These are phyloP conservation scores for Gillenia trifoliata DNA, from an alignment of 306 rosid genomes.

Conservation along the genomic window DNA sequence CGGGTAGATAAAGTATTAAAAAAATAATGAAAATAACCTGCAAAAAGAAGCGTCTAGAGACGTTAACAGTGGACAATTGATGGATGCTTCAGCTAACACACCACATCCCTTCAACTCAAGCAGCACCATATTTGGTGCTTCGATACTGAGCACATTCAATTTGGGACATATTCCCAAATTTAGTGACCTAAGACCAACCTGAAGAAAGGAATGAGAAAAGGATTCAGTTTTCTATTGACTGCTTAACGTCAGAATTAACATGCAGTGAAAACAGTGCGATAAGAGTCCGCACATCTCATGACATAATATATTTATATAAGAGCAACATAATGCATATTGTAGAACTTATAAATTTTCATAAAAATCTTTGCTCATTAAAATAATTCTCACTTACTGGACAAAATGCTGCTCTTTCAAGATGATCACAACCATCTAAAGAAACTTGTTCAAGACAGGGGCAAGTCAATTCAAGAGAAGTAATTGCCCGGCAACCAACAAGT, in stretches of 20 bases:
- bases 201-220: constrained; percentile 13
- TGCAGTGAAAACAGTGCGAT: neutral
- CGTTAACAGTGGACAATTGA: constrained; percentile 82
- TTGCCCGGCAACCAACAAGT: constrained; percentile 86
- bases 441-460: constrained; percentile 87
- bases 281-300: neutral
- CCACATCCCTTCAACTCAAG: constrained; percentile 99
- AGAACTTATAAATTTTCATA: neutral
- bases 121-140: constrained; percentile 69
- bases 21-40: constrained; percentile 49
- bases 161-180: constrained; percentile 97
- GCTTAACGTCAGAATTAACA: neutral
- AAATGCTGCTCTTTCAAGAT: constrained; percentile 80
- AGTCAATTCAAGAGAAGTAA: constrained; percentile 69
- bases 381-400: constrained; percentile 65
- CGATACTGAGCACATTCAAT: constrained; percentile 59
- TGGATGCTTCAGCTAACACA: constrained; percentile 79
- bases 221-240: neutral
- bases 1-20: neutral
- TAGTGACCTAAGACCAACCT: constrained; percentile 93
- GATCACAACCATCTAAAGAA: constrained; percentile 95
- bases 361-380: neutral
- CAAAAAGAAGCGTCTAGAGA: constrained; percentile 98
- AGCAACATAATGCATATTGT: neutral
- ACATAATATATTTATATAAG: neutral